These are phyloP conservation scores for Endocarpon pusillum DNA, from an alignment of 495 filamentous ascomycete genomes.

Conservation along the genomic window DNA sequence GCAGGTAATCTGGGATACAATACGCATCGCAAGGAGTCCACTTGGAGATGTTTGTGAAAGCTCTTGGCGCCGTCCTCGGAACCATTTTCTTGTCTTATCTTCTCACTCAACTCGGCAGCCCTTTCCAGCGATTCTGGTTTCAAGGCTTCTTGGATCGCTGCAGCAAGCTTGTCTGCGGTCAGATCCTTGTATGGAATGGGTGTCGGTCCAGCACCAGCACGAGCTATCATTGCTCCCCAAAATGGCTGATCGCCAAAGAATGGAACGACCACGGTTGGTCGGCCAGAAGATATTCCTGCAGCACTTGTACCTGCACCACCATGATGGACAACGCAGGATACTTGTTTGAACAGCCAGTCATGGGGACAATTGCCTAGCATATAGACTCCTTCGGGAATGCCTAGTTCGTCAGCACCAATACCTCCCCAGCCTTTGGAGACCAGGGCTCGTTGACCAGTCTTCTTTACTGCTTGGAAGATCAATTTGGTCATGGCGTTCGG, in stretches of 20 bases:
- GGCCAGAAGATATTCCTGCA: slow-evolving; percentile 47
- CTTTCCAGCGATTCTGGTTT: slow-evolving; percentile 35
- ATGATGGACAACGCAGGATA: slow-evolving; percentile 65
- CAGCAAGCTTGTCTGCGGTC: slow-evolving; percentile 41
- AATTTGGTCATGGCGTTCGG: slow-evolving; percentile 45
- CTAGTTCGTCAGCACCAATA: slow-evolving; percentile 42
- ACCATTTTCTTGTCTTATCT: slow-evolving; percentile 49
- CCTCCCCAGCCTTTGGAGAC: slow-evolving; percentile 74
- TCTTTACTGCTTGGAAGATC: slow-evolving; percentile 51
- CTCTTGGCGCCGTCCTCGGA: slow-evolving; percentile 42
- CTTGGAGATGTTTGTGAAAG: slow-evolving; percentile 52
- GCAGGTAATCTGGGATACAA: slow-evolving; percentile 48
- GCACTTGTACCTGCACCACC: slow-evolving; percentile 74
- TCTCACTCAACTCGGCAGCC: slow-evolving; percentile 39
- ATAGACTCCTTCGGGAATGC: slow-evolving; percentile 49
- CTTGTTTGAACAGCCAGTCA: slow-evolving; percentile 65
- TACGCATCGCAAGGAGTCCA: slow-evolving; percentile 42
- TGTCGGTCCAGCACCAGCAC: slow-evolving; percentile 50
- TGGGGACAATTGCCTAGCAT: slow-evolving; percentile 66
- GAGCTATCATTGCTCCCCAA: slow-evolving; percentile 62
- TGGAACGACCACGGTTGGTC: slow-evolving; percentile 60
- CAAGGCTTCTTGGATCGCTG: slow-evolving; percentile 41
- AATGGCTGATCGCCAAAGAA: slow-evolving; percentile 82
- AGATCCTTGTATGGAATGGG: slow-evolving; percentile 57
- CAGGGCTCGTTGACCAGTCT: slow-evolving; percentile 50